A percentile compares a stretch with the other conserved stretches of the same genome.
These are phyloP conservation scores for Hygrophorus russula DNA, from an alignment of 768 basidiomycete species.

Conservation along the genomic window DNA sequence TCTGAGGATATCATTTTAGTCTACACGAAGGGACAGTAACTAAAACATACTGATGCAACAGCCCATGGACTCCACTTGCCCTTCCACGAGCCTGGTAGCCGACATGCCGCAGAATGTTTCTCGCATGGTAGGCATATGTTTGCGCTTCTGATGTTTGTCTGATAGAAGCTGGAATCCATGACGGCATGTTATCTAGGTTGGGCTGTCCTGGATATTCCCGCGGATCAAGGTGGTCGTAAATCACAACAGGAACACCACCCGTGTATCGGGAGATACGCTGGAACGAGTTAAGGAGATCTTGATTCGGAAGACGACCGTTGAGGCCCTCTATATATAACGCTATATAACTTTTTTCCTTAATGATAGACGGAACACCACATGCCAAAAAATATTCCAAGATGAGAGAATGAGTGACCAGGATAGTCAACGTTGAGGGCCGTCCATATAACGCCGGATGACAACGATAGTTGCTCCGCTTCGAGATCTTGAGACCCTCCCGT, in stretches of 20 bases:
- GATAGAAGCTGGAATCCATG: conserved; percentile 36
- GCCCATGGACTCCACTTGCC: conserved; percentile 81
- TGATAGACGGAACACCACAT: conserved; percentile 25
- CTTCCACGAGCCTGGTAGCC: conserved; percentile 67
- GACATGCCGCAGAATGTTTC: conserved; percentile 60
- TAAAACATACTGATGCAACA: conserved; percentile 65
- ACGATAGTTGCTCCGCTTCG: conserved; percentile 43
- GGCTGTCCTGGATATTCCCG: conserved; percentile 24
- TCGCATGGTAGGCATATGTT: conserved; percentile 46
- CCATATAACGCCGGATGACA: conserved; percentile 88
- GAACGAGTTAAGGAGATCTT: conserved; percentile 85
- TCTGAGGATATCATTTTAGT: conserved; percentile 26
- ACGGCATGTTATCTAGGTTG: conserved; percentile 20
- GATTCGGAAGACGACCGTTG: conserved; percentile 92
- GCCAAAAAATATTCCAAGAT: conserved; percentile 95
- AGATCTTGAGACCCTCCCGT: conserved; percentile 37
- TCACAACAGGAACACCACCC: conserved; percentile 62
- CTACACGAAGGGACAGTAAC: not conserved
- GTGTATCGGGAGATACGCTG: conserved; percentile 60
- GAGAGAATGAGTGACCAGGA: conserved; percentile 92
- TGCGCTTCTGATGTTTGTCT: conserved; percentile 31
- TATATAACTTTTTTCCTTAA: not conserved
- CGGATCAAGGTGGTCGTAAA: conserved; percentile 69
- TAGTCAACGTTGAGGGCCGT: conserved; percentile 92
- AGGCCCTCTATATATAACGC: conserved; percentile 62